Conservation (phyloP, 2,329 filamentous ascomycete species). For the Monilinia vaccinii-corymbosi region DNA sequence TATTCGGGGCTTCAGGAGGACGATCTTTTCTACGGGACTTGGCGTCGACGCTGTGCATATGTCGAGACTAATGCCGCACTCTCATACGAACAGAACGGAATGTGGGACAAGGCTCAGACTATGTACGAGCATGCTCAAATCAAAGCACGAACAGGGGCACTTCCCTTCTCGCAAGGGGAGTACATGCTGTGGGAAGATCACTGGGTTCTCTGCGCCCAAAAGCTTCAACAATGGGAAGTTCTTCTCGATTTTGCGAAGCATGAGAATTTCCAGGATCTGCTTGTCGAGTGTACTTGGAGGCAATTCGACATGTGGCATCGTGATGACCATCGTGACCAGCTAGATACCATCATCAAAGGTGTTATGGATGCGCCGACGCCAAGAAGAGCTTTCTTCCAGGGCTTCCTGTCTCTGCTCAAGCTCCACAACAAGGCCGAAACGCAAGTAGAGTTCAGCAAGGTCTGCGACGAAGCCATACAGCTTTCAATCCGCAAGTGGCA, state of each 20-base stretch:
- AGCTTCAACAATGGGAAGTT: conserved; percentile 98
- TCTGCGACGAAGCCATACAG: conserved; percentile 96
- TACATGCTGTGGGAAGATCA: conserved; percentile 99
- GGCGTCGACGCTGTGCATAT: conserved; percentile 90
- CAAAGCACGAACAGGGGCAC: conserved; percentile 90
- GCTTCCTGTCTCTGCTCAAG: conserved; percentile 94
- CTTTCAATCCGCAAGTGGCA: conserved; percentile 98
- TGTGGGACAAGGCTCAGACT: conserved; percentile 98
- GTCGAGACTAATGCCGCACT: conserved; percentile 95
- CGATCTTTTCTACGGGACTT: conserved; percentile 94
- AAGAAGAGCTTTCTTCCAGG: conserved; percentile 90
- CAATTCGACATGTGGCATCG: conserved; percentile 93
- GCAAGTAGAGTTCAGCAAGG: conserved; percentile 70
- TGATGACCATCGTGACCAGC: conserved; percentile 73
- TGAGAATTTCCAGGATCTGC: conserved; percentile 94
- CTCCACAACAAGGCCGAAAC: conserved; percentile 83
- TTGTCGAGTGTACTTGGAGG: conserved; percentile 92
- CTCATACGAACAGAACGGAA: conserved; percentile 96
- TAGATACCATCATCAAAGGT: conserved; percentile 91
- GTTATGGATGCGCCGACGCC: conserved; percentile 97
- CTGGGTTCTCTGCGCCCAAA: conserved; percentile 95
- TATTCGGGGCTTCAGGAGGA: conserved; percentile 89
- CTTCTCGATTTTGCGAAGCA: conserved; percentile 96
- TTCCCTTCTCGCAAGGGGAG: conserved; percentile 91
- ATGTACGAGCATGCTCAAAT: conserved; percentile 96